These are phyloP conservation scores for Pichia cactophila DNA, from an alignment of 1,139 yeast species.

Conservation along the genomic window DNA sequence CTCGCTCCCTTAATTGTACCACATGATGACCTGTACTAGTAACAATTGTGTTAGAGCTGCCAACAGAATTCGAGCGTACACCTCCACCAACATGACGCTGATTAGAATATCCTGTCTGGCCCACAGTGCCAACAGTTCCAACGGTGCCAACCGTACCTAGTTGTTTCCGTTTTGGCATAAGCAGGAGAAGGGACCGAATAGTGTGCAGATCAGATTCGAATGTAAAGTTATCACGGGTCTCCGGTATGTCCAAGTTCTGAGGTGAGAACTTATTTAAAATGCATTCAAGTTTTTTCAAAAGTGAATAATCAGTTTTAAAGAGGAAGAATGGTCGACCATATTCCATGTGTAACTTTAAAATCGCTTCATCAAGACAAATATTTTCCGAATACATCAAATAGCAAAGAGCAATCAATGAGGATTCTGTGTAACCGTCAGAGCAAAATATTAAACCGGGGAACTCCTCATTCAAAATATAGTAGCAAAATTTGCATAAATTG, in stretches of 20 bases:
- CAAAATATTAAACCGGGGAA: constrained; percentile 55
- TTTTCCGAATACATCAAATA: constrained; percentile 61
- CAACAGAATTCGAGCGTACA: neutral
- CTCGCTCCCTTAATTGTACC: constrained; percentile 22
- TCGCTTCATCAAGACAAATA: constrained; percentile 40
- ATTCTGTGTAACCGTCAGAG: constrained; percentile 90
- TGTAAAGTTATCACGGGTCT: constrained; percentile 4
- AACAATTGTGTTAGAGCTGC: constrained; percentile 10
- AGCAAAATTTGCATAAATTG: constrained; percentile 56
- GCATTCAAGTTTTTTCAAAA: constrained; percentile 57
- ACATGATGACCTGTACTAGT: constrained; percentile 26
- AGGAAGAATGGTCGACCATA: constrained; percentile 77
- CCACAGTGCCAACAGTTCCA: neutral
- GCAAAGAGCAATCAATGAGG: constrained; percentile 64
- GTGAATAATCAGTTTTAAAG: constrained; percentile 65
- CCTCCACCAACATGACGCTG: neutral
- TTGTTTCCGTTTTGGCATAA: constrained; percentile 16
- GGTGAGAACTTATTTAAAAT: constrained; percentile 55
- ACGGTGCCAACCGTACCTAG: neutral
- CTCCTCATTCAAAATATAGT: constrained; percentile 30
- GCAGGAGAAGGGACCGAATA: constrained; percentile 17
- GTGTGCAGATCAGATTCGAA: constrained; percentile 18
- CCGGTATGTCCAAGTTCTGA: constrained; percentile 9
- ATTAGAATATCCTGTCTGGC: neutral
- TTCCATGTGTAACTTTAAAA: constrained; percentile 50